phyloP scores from a whole-genome alignment of 495 filamentous ascomycete species.

The Aspergillus campestris region DNA sequence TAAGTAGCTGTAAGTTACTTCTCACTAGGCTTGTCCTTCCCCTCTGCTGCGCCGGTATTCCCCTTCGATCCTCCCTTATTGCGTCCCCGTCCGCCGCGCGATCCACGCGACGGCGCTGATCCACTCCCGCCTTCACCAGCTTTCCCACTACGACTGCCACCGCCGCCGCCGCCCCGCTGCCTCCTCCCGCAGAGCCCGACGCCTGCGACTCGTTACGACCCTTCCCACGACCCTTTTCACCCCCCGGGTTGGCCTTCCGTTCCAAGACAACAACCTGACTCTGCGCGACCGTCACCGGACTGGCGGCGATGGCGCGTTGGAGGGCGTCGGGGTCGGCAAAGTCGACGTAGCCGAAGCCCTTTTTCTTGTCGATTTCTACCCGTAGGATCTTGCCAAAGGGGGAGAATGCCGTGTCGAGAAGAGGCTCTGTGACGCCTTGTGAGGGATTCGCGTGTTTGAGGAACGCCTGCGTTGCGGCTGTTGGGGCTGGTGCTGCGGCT shows the following conservation, averaged over 20 bases:
- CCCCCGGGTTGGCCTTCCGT: conserved; percentile 49
- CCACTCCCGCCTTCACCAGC: conserved; percentile 31
- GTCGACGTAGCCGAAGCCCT: conserved; percentile 86
- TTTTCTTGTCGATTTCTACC: conserved; percentile 86
- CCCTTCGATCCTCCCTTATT: conserved; percentile 22
- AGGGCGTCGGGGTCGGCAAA: conserved; percentile 65
- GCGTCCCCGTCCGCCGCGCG: conserved; percentile 26
- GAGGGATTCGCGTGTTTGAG: conserved; percentile 88
- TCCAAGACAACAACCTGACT: conserved; percentile 82
- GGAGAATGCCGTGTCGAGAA: conserved; percentile 63
- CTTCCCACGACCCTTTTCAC: conserved; percentile 33
- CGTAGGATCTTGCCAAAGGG: conserved; percentile 61
- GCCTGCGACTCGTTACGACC: conserved; percentile 28
- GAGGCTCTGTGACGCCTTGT: conserved; percentile 76
- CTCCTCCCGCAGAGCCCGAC: conserved; percentile 1
- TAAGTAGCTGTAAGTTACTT: no score
- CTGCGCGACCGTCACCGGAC: conserved; percentile 70
- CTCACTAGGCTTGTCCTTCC: neutral
- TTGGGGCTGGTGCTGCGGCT: conserved; percentile 20
- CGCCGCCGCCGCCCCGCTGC: neutral
- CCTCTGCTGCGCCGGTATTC: conserved; percentile 1
- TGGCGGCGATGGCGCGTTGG: conserved; percentile 70
- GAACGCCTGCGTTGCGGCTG: conserved; percentile 72
- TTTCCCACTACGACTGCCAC: conserved; percentile 7
- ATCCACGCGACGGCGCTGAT: conserved; percentile 31